phyloP scores from a whole-genome alignment of 2,329 filamentous ascomycete species.

The Malbranchea cinnamomea region DNA sequence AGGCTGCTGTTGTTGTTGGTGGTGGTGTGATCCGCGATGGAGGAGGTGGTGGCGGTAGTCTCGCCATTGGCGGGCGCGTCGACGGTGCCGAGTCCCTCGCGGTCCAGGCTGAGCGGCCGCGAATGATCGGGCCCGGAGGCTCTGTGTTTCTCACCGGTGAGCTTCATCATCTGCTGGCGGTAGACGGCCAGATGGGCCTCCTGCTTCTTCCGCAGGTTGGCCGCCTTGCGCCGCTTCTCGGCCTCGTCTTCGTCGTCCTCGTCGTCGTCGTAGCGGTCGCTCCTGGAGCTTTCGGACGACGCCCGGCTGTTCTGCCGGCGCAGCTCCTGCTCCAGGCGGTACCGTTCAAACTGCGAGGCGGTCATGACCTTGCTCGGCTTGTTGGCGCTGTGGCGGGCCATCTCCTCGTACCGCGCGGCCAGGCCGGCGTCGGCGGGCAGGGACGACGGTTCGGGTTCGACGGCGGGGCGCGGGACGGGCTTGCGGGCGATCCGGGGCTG shows the following conservation, averaged over 20 bases:
- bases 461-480: slow-evolving; percentile 1
- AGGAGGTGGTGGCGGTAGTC: slow-evolving; percentile 20
- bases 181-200: slow-evolving; percentile 83
- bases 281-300: slow-evolving; percentile 37
- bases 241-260: slow-evolving; percentile 65
- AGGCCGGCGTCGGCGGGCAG: slow-evolving; percentile 31
- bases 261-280: slow-evolving; percentile 44
- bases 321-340: slow-evolving; percentile 54
- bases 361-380: slow-evolving; percentile 70
- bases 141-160: slow-evolving; percentile 52
- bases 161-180: slow-evolving; percentile 92
- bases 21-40: slow-evolving; percentile 1
- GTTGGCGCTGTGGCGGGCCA: slow-evolving; percentile 19
- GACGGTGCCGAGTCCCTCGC: slow-evolving; percentile 42
- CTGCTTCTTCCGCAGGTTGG: slow-evolving; percentile 69
- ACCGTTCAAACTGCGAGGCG: slow-evolving; percentile 70
- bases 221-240: slow-evolving; percentile 57
- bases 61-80: slow-evolving; percentile 42
- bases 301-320: slow-evolving; percentile 41
- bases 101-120: slow-evolving; percentile 31
- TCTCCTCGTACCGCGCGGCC: slow-evolving; percentile 31
- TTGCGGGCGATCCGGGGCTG: no score
- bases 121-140: no score
- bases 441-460: slow-evolving; percentile 8
- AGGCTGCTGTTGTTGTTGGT: neutral